Percentiles rank a stretch among this genome's conserved stretches.
Evolutionary conservation across 352 stramenopile genomes (phyloP).

Genomic region (Pythium aristosporum): DNA sequence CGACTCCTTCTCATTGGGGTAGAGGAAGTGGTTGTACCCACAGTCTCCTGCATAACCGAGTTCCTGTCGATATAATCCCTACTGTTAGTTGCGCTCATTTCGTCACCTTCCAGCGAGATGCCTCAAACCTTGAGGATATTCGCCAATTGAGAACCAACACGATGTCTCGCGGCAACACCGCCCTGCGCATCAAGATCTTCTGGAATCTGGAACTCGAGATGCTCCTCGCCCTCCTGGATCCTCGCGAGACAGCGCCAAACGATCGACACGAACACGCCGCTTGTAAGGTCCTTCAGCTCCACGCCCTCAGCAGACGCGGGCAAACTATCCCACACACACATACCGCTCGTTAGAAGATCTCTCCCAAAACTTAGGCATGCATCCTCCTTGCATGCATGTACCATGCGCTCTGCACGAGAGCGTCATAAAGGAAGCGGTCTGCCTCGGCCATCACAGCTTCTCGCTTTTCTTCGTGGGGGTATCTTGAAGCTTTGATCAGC

Average conservation of each 20-base stretch:
- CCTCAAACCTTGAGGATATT: conserved; percentile 65
- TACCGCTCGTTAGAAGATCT: not conserved
- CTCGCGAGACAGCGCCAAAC: conserved; percentile 44
- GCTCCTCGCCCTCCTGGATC: conserved; percentile 31
- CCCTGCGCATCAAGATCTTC: conserved; percentile 26
- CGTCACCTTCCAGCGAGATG: not conserved
- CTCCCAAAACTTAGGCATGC: not conserved
- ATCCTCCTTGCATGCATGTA: conserved; percentile 1
- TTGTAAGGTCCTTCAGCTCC: conserved; percentile 37
- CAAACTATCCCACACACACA: conserved; percentile 1
- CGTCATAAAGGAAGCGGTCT: conserved; percentile 28
- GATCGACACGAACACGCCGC: conserved; percentile 44
- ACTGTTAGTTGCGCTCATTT: not conserved
- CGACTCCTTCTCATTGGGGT: conserved; percentile 83
- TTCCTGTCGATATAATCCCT: conserved; percentile 36
- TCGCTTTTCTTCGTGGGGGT: not conserved
- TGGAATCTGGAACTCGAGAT: conserved; percentile 32
- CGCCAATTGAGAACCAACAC: conserved; percentile 68
- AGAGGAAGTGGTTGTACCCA: conserved; percentile 89
- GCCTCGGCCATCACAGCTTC: conserved; percentile 23
- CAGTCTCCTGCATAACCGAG: conserved; percentile 82
- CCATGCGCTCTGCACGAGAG: conserved; percentile 28
- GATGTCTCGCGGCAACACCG: conserved; percentile 73
- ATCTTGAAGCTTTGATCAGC: conserved; percentile 10
- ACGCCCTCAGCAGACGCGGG: not conserved